Evolutionary conservation across 2,329 filamentous ascomycete genomes (phyloP).

Genomic region (Apiospora marii): DNA sequence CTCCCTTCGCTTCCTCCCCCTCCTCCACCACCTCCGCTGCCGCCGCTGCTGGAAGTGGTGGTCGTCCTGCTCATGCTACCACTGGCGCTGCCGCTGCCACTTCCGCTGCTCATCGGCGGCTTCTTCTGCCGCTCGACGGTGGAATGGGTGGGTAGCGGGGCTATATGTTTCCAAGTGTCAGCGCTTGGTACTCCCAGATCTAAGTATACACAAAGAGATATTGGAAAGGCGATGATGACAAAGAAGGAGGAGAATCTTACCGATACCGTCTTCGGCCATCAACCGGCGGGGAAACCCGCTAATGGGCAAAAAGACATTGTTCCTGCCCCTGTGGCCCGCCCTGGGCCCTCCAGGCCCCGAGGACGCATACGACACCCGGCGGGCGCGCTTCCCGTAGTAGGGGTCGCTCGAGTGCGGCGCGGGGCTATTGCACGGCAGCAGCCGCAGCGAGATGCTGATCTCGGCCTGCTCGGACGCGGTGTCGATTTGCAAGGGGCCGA

Average conservation of each 20-base stretch:
- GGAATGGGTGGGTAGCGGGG: slow-evolving; percentile 16
- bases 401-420: background rate
- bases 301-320: slow-evolving; percentile 34
- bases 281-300: slow-evolving; percentile 42
- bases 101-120: background rate
- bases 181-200: background rate
- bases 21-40: background rate
- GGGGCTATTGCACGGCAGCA: slow-evolving; percentile 36
- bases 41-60: background rate
- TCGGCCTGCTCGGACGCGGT: slow-evolving; percentile 36
- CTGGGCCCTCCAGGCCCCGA: slow-evolving; percentile 33
- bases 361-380: background rate
- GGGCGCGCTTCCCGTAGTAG: background rate
- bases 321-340: background rate
- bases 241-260: background rate
- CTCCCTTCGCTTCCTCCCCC: background rate
- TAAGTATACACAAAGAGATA: background rate
- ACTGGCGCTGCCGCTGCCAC: background rate
- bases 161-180: background rate
- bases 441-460: slow-evolving; percentile 39
- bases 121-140: slow-evolving; percentile 6
- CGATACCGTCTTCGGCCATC: slow-evolving; percentile 39
- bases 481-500: slow-evolving; percentile 37
- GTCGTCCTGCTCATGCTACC: background rate
- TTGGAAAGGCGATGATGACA: background rate